Conservation (phyloP, 1,284 basidiomycete species). For the Cutaneotrichosporon sp. region DNA sequence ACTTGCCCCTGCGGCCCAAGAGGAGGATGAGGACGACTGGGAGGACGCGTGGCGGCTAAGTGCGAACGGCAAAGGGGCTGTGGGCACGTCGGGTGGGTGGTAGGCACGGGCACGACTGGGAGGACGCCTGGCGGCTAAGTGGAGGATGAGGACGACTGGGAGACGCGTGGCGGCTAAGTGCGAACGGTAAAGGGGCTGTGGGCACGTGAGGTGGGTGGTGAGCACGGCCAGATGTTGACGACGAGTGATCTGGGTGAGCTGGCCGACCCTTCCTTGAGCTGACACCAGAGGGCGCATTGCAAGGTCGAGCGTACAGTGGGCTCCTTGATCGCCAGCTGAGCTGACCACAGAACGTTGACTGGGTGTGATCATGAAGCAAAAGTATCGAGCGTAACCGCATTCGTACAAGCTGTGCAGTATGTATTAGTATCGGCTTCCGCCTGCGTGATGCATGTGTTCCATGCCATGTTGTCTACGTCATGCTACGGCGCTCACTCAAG, state of each 20-base stretch:
- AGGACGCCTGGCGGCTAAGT: not conserved
- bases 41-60: not conserved
- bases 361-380: not conserved
- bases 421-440: constrained; percentile 3
- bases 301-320: too few relatives aligned
- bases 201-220: not conserved
- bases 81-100: not conserved
- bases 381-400: not conserved
- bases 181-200: not conserved
- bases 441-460: not conserved
- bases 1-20: not conserved
- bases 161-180: too few relatives aligned
- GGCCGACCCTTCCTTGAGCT: too few relatives aligned
- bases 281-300: too few relatives aligned
- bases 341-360: not conserved
- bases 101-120: not conserved
- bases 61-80: not conserved
- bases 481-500: too few relatives aligned
- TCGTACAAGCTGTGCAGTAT: too few relatives aligned
- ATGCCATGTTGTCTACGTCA: not conserved
- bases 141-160: too few relatives aligned
- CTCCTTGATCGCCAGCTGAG: too few relatives aligned
- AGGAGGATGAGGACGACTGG: not conserved
- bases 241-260: too few relatives aligned
- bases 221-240: too few relatives aligned